Evolutionary conservation across 352 stramenopile species (phyloP).

Genomic region (Pythium folliculosum): DNA sequence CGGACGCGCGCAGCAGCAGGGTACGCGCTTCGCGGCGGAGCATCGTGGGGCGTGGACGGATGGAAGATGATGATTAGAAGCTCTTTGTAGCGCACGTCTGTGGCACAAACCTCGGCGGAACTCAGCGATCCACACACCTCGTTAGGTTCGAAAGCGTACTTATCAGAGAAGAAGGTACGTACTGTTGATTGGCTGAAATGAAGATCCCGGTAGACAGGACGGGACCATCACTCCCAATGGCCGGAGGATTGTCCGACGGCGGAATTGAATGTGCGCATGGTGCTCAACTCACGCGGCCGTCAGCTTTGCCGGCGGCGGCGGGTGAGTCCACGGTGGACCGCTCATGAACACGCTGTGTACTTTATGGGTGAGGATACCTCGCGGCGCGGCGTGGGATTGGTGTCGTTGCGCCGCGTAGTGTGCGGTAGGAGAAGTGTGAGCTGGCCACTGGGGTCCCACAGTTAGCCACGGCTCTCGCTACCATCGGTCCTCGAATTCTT

Average conservation of each 20-base stretch:
- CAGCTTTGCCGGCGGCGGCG: no score
- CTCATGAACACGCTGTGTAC: no score
- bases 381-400: no score
- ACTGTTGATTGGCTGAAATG: neutral
- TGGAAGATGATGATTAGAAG: neutral
- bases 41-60: neutral
- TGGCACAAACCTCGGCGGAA: neutral
- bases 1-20: neutral
- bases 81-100: neutral
- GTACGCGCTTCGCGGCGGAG: conserved; percentile 33
- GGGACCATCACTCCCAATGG: neutral
- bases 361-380: no score
- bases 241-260: no score
- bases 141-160: neutral
- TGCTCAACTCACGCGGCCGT: neutral
- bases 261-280: no score
- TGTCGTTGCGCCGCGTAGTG: no score
- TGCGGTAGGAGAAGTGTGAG: no score
- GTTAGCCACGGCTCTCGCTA: no score
- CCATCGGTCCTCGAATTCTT: no score
- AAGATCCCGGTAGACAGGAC: neutral
- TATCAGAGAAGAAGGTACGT: neutral
- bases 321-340: no score
- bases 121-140: neutral
- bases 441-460: no score